Percentiles rank a stretch among this genome's conserved stretches.
Conservation (phyloP, 805 yeast genomes). For the Candida khao-thaluensis region DNA sequence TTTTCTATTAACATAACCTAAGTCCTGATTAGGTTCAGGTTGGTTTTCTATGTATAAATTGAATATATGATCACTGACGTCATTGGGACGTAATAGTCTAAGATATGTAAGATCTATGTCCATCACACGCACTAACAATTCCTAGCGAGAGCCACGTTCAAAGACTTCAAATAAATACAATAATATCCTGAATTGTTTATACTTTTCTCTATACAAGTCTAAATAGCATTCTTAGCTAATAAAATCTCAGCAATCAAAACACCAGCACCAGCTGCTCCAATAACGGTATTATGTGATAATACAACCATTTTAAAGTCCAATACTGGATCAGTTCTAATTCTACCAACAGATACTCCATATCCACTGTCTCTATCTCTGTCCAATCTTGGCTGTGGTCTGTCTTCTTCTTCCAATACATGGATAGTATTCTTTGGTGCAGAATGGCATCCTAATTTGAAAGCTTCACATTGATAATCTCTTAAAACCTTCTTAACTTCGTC, state of each 20-base stretch:
- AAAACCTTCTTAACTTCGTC: constrained; percentile 74
- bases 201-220: constrained; percentile 18
- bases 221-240: constrained; percentile 71
- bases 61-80: constrained; percentile 32
- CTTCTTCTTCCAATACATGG: constrained; percentile 85
- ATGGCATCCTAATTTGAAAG: constrained; percentile 72
- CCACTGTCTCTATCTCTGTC: constrained; percentile 96
- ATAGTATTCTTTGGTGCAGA: constrained; percentile 94
- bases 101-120: not conserved
- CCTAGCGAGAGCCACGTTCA: no score
- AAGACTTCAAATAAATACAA: no score
- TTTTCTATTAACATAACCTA: constrained; percentile 38
- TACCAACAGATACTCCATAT: constrained; percentile 91
- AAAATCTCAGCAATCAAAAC: constrained; percentile 90
- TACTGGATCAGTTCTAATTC: constrained; percentile 90
- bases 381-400: constrained; percentile 96
- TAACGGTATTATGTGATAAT: constrained; percentile 94
- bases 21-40: constrained; percentile 24
- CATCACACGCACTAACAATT: no score
- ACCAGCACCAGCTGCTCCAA: constrained; percentile 99
- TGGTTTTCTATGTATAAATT: constrained; percentile 29
- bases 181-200: no score
- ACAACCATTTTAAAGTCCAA: constrained; percentile 95
- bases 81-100: constrained; percentile 1
- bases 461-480: constrained; percentile 78